phyloP scores from a whole-genome alignment of 352 stramenopile genomes.

The Pythium grandisporangium region DNA sequence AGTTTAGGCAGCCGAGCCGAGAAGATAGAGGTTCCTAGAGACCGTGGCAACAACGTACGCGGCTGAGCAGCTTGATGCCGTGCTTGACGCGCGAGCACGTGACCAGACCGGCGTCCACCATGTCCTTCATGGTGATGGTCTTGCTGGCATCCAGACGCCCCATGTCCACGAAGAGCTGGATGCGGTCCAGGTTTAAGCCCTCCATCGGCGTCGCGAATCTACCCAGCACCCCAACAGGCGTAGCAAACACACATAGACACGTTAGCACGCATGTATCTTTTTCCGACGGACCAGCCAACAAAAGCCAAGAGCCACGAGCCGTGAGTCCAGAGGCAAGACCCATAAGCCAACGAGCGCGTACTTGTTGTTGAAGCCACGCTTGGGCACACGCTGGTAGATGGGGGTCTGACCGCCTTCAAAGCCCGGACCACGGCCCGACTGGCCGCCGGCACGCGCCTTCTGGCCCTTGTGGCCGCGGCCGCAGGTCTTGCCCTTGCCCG shows the following conservation, averaged over 20 bases:
- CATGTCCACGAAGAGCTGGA: slow-evolving; percentile 97
- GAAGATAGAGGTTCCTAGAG: no score
- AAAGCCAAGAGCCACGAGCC: no score
- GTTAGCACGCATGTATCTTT: slow-evolving; percentile 1
- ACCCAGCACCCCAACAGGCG: no score
- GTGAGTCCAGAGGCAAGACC: no score
- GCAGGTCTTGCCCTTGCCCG: slow-evolving; percentile 92
- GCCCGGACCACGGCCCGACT: slow-evolving; percentile 67
- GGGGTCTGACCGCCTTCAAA: slow-evolving; percentile 99
- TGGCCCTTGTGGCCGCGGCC: slow-evolving; percentile 97
- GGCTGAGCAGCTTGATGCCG: slow-evolving; percentile 93
- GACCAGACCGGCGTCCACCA: slow-evolving; percentile 86
- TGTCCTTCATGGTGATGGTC: slow-evolving; percentile 91
- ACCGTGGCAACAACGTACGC: slow-evolving; percentile 21
- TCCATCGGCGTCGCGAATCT: slow-evolving; percentile 86
- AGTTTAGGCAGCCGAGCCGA: no score
- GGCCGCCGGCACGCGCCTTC: slow-evolving; percentile 88
- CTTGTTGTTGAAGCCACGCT: slow-evolving; percentile 97
- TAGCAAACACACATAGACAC: slow-evolving; percentile 66
- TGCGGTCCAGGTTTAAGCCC: slow-evolving; percentile 88
- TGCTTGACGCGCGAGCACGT: slow-evolving; percentile 89
- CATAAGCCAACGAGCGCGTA: no score
- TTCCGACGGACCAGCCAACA: background rate
- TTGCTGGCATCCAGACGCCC: slow-evolving; percentile 87
- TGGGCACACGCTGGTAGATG: slow-evolving; percentile 95